Evolutionary conservation across 2,329 filamentous ascomycete species (phyloP).

Genomic region (Aspergillus uvarum): DNA sequence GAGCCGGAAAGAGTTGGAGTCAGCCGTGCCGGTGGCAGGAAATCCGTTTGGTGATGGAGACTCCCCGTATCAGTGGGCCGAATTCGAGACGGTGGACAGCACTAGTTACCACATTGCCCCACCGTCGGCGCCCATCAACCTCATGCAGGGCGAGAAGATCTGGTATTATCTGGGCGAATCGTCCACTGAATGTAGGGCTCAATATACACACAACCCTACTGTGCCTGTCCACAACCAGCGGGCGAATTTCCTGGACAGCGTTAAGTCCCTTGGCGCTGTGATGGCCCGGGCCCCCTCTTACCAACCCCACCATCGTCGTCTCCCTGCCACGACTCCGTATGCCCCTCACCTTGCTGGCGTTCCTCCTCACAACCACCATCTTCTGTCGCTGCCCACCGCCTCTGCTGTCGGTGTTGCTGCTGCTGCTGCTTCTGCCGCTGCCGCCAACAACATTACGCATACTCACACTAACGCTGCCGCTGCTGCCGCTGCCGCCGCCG

Average conservation of each 20-base stretch:
- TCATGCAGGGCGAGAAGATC: conserved; percentile 70
- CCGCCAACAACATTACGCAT: conserved; percentile 15
- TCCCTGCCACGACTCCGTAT: conserved; percentile 18
- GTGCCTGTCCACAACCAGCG: conserved; percentile 49
- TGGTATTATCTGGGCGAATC: conserved; percentile 86
- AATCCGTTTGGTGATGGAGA: conserved; percentile 63
- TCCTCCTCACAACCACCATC: conserved; percentile 17
- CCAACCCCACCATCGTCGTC: conserved; percentile 29
- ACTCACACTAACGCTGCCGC: conserved; percentile 12
- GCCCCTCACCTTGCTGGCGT: conserved; percentile 7
- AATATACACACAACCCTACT: conserved; percentile 78
- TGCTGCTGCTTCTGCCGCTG: conserved; percentile 19
- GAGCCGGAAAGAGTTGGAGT: conserved; percentile 54
- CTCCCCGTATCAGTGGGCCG: conserved; percentile 67
- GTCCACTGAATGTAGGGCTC: conserved; percentile 86
- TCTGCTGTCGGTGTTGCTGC: conserved; percentile 8
- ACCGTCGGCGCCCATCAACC: conserved; percentile 67
- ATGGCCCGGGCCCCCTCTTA: conserved; percentile 27
- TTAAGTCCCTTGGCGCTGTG: conserved; percentile 41
- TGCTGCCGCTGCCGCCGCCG: conserved; percentile 17
- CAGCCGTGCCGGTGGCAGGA: conserved; percentile 64
- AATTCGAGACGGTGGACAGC: conserved; percentile 66
- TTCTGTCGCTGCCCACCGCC: conserved; percentile 9
- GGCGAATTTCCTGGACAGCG: conserved; percentile 52
- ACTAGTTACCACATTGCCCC: conserved; percentile 57